Evolutionary conservation across 352 stramenopile species (phyloP), one percentile per base, ranked within the genome.

Genomic region (Phytophthora citrophthora): DNA sequence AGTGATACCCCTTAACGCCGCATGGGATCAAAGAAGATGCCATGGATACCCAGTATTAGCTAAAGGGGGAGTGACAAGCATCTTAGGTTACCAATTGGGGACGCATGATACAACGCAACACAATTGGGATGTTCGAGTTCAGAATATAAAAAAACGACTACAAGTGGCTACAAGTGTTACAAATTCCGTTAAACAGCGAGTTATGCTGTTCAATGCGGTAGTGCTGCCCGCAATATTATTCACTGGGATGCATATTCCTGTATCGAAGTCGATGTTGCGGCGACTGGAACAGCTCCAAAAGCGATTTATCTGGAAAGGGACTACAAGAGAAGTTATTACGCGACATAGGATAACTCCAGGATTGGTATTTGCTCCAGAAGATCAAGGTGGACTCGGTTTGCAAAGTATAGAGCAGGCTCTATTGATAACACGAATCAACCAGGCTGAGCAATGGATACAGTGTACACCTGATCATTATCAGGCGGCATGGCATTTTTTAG

Each of bases 281-380:
- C n/a, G 41, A 24, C 34, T 62, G 0, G 44, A 49, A n/a, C 15
- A 41, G 6, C 26, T 63, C 8, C 54, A 63, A 41, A 63, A 63
- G 20, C 7, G 36, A 4, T 62, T 54, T 48, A 16, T 54, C 9
- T 62, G 54, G 54, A 59, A 51, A 29, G 27, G 39, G 13, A 45
- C 16, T 23, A 60, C 16, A 8, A 15, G 16, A 23, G 15, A 27
- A 6, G 15, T 29, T 9, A 7, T 29, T 4, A 27, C 16, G 13
- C 5, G 29, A 8, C 29, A 53, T 10, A 53, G 27, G 18, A 46
- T 46, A 12, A 24, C 39, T 1, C 16, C 39, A 46, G 39, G 39
- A 24, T 11, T 46, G 9, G 10, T 27, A 5, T 20, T 46, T 0
- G 39, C 39, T 26, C 8, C 16, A 5, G 39, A 46, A 46, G 15